Percentiles rank a stretch among this genome's conserved stretches.
Conservation (phyloP, 306 rosid genomes). For the Cucumis melo region DNA sequence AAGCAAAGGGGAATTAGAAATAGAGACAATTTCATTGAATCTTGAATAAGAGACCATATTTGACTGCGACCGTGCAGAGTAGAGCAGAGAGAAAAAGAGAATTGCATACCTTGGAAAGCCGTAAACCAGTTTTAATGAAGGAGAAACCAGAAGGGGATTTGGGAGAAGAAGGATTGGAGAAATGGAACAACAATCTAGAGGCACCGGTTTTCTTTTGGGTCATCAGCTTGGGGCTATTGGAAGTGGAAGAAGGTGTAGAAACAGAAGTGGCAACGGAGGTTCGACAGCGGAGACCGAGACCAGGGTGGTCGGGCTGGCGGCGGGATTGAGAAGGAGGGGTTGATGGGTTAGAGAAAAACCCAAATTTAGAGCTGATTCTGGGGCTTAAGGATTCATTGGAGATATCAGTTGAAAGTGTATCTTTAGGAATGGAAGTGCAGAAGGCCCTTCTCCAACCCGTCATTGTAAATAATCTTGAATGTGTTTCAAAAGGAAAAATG, state of each 20-base stretch:
- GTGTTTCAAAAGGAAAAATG: background rate
- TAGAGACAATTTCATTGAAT: background rate
- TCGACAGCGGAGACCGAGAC: conserved; percentile 65
- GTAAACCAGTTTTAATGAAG: conserved; percentile 50
- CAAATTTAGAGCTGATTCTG: conserved; percentile 54
- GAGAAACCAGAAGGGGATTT: conserved; percentile 82
- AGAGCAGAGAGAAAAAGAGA: background rate
- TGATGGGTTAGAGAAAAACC: conserved; percentile 75
- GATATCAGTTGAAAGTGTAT: conserved; percentile 35
- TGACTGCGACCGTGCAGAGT: background rate
- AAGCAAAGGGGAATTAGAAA: background rate
- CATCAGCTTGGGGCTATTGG: conserved; percentile 60
- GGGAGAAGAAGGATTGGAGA: conserved; percentile 63
- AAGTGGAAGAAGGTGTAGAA: conserved; percentile 35
- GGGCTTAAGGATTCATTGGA: conserved; percentile 36
- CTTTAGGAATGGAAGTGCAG: conserved; percentile 71
- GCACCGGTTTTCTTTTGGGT: conserved; percentile 19
- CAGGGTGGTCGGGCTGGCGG: conserved; percentile 26
- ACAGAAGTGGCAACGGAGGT: conserved; percentile 24
- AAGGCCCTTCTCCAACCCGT: conserved; percentile 94
- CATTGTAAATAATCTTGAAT: conserved; percentile 13
- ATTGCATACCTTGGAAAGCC: conserved; percentile 48
- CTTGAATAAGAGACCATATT: background rate
- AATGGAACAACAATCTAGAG: conserved; percentile 36
- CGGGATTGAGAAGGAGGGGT: conserved; percentile 61